phyloP scores from a whole-genome alignment of 371 early-diverging fungal species.

The Rhizopus sp. region DNA sequence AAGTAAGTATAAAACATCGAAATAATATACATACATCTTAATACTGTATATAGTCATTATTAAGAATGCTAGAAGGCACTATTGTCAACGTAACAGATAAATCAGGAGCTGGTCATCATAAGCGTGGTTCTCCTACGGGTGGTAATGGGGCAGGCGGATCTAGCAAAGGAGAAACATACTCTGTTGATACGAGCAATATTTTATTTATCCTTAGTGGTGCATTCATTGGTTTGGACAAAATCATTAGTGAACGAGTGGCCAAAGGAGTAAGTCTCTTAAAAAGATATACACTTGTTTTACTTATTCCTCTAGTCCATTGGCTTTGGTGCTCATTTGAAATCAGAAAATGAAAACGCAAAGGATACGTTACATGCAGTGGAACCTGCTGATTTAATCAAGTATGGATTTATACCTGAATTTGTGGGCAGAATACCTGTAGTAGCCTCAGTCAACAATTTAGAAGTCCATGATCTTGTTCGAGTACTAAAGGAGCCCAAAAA shows the following conservation, averaged over 20 bases:
- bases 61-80: slow-evolving; percentile 91
- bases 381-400: slow-evolving; percentile 77
- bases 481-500: slow-evolving; percentile 86
- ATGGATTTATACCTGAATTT: slow-evolving; percentile 91
- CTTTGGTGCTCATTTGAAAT: slow-evolving; percentile 66
- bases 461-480: slow-evolving; percentile 71
- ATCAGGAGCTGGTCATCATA: slow-evolving; percentile 53
- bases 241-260: slow-evolving; percentile 74
- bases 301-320: slow-evolving; percentile 53
- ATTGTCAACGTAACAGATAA: slow-evolving; percentile 86
- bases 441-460: slow-evolving; percentile 75
- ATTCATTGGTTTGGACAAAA: slow-evolving; percentile 87
- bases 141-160: slow-evolving; percentile 16
- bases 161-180: slow-evolving; percentile 78
- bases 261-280: slow-evolving; percentile 57
- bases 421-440: slow-evolving; percentile 88
- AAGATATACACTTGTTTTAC: slow-evolving; percentile 39
- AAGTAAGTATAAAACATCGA: slow-evolving; percentile 34
- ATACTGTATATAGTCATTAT: slow-evolving; percentile 47
- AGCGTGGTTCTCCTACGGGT: slow-evolving; percentile 19
- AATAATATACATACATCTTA: slow-evolving; percentile 1
- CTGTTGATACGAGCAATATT: slow-evolving; percentile 90
- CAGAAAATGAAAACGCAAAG: slow-evolving; percentile 18
- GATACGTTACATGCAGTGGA: slow-evolving; percentile 22
- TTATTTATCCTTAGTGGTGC: slow-evolving; percentile 91